Base-by-base conservation (phyloP, 495 filamentous ascomycete species). In the Neurospora discreta region DNA sequence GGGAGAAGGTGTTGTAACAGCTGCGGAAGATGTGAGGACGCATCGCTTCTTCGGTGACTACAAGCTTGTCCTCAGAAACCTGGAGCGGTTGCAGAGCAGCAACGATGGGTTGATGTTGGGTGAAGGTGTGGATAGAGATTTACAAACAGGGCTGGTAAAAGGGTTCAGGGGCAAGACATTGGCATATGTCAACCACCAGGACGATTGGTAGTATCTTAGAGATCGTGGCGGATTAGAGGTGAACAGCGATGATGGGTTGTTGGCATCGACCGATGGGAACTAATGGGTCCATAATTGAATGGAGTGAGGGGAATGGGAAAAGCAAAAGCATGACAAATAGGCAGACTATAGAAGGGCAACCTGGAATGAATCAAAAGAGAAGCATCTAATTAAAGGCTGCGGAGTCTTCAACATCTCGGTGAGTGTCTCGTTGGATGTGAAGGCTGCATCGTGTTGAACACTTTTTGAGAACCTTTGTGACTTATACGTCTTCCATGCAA, bases 31-130 rank as follows among this genome's bases (percentile, higher is more conserved):
- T 73, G 76, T 77, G 13, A 79, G 83, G 60, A 80, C 74, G 1
- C 83, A 86, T 72, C 52, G 38, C 65, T 85, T 86, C 75, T 77
- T 84, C 38, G 84, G 84, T 33, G 73, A 81, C 69, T 81, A 84
- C 44, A 69, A 72, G 18, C 74, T 71, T 30, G 82, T 85, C 1
- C 44, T 68, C 9, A 70, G 46, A 38, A 78, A 75, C 36, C 42
- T 85, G 58, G 58, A 68, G 39, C 70, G 65, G 10, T 69, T 83
- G 43, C 76, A 71, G 16, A 68, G 71, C 23, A 77, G 71, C n/a
- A 68, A 69, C 3, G 73, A 78, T 18, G 82, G 83, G 9, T 71
- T 85, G 69, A 77, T 79, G 10, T 23, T 79, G 16, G 78, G 78
- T 15, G 74, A 75, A 3, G 83, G 82, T 0, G 77, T 82, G 23